A percentile compares a stretch with the other conserved stretches of the same genome.
These are phyloP conservation scores for Globisporangium megalacanthum DNA, from an alignment of 352 stramenopile genomes.

Conservation along the genomic window DNA sequence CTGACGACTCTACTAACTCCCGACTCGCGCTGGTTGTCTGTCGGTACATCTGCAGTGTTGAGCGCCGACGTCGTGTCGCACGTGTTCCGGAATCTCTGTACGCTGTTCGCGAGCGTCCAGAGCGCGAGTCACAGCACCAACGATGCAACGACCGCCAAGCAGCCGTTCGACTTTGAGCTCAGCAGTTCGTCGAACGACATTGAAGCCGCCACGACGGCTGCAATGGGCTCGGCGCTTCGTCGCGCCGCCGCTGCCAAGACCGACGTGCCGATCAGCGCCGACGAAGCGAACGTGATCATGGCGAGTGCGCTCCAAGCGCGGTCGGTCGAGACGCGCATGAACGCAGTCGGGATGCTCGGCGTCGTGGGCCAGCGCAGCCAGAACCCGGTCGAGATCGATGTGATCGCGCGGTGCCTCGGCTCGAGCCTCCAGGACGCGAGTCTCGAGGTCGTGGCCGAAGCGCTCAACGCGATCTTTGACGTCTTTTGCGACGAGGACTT, in stretches of 20 bases:
- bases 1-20: not conserved
- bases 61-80: slow-evolving; percentile 53
- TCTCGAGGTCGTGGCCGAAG: slow-evolving; percentile 80
- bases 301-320: slow-evolving; percentile 47
- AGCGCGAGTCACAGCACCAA: slow-evolving; percentile 17
- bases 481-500: slow-evolving; percentile 81
- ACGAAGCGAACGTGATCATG: slow-evolving; percentile 72
- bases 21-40: not conserved
- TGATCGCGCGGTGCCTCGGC: slow-evolving; percentile 60
- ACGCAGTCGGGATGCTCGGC: slow-evolving; percentile 72
- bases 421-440: slow-evolving; percentile 57
- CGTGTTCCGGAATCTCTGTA: slow-evolving; percentile 76
- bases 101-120: slow-evolving; percentile 64
- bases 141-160: slow-evolving; percentile 10
- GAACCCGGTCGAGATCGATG: slow-evolving; percentile 54
- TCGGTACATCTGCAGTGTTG: slow-evolving; percentile 14
- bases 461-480: slow-evolving; percentile 84
- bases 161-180: slow-evolving; percentile 27
- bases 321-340: slow-evolving; percentile 66
- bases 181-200: slow-evolving; percentile 49
- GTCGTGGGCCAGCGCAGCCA: slow-evolving; percentile 71
- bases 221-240: slow-evolving; percentile 68
- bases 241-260: slow-evolving; percentile 49
- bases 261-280: slow-evolving; percentile 40
- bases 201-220: slow-evolving; percentile 58